Conservation (phyloP, 768 basidiomycete species). For the Tricholoma sp. region DNA sequence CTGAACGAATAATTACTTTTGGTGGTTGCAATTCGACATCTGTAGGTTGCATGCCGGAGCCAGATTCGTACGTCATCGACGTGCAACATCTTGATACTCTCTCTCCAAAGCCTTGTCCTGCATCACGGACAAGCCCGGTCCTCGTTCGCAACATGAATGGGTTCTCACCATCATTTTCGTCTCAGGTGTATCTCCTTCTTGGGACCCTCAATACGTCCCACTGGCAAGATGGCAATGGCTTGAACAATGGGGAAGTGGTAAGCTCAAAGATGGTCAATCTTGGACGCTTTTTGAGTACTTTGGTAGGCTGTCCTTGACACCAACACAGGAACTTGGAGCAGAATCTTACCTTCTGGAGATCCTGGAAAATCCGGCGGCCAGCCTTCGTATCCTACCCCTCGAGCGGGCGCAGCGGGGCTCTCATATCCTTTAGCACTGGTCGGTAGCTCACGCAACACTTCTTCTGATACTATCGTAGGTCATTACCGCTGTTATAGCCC, state of each 20-base stretch:
- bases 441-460: constrained; percentile 40
- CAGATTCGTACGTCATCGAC: constrained; percentile 55
- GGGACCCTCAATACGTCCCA: constrained; percentile 58
- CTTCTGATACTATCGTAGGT: constrained; percentile 62
- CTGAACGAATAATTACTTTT: constrained; percentile 44
- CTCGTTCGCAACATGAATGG: constrained; percentile 57
- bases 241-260: constrained; percentile 70
- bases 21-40: constrained; percentile 57
- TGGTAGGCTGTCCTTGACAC: constrained; percentile 57
- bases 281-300: constrained; percentile 4
- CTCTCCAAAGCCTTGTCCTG: constrained; percentile 50
- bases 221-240: constrained; percentile 64
- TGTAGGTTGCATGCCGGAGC: constrained; percentile 50
- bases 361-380: constrained; percentile 50
- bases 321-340: constrained; percentile 60
- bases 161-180: constrained; percentile 49
- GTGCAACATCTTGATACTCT: constrained; percentile 28
- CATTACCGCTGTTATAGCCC: neutral
- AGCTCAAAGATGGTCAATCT: constrained; percentile 17
- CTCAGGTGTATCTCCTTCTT: constrained; percentile 66
- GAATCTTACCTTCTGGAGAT: constrained; percentile 73
- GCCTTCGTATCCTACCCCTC: constrained; percentile 55
- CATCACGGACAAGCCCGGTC: constrained; percentile 56
- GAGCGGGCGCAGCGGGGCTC: constrained; percentile 65
- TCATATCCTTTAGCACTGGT: constrained; percentile 52